Evolutionary conservation across 345 rosid species (phyloP).

Genomic region (Passiflora organensis): DNA sequence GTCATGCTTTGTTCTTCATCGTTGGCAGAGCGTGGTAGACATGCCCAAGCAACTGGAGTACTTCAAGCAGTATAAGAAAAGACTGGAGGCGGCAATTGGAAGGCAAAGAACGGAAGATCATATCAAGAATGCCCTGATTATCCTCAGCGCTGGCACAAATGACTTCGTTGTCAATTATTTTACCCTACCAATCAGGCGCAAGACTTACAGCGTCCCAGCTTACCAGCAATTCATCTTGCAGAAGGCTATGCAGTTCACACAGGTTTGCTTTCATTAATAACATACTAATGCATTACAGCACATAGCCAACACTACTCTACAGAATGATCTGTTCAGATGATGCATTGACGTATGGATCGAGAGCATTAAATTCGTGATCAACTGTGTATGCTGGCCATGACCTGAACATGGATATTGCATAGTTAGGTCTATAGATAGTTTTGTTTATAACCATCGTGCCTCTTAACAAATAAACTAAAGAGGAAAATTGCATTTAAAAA

Average conservation of each 20-base stretch:
- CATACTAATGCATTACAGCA: no score
- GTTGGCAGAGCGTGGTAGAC: constrained; percentile 37
- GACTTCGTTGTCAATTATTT: constrained; percentile 57
- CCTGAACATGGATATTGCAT: no score
- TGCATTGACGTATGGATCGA: no score
- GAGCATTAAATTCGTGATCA: no score
- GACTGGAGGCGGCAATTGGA: constrained; percentile 38
- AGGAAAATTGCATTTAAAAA: no score
- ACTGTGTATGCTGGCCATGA: no score
- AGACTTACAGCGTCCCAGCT: constrained; percentile 38
- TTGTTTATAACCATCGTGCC: no score
- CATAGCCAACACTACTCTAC: no score
- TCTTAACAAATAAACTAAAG: no score
- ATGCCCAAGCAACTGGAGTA: constrained; percentile 42
- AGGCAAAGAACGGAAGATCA: constrained; percentile 26
- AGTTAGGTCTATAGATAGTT: no score
- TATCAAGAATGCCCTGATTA: constrained; percentile 28
- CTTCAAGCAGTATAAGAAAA: constrained; percentile 47
- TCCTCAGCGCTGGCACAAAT: constrained; percentile 54
- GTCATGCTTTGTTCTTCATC: no score
- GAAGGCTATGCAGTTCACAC: constrained; percentile 34
- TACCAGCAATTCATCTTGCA: constrained; percentile 57
- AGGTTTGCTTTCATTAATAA: constrained; percentile 51
- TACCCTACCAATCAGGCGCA: constrained; percentile 48
- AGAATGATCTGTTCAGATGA: no score